Percentiles rank a stretch among this genome's conserved stretches.
phyloP scores from a whole-genome alignment of 371 early-diverging fungal genomes.

The Batkoa obscura region DNA sequence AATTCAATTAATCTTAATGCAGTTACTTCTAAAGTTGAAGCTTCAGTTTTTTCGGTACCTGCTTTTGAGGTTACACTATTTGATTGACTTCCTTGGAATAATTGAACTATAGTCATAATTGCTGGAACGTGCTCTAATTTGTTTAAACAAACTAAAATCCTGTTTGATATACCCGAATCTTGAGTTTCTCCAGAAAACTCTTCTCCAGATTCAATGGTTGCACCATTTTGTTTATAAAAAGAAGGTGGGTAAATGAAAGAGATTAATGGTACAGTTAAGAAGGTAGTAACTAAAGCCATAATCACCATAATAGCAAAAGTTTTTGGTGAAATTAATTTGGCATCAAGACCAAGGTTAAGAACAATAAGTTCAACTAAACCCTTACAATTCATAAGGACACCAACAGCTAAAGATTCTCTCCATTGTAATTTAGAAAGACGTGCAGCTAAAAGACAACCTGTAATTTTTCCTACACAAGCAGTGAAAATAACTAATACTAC shows the following conservation, averaged over 20 bases:
- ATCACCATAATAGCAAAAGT: conserved; percentile 78
- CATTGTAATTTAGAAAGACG: conserved; percentile 39
- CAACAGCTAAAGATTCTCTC: conserved; percentile 74
- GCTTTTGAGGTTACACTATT: neutral
- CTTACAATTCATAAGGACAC: conserved; percentile 89
- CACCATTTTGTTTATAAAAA: neutral
- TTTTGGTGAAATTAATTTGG: conserved; percentile 54
- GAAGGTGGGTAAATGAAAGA: conserved; percentile 28
- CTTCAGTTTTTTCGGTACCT: neutral
- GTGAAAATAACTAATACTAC: conserved; percentile 50
- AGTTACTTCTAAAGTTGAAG: conserved; percentile 12
- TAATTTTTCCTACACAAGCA: conserved; percentile 72
- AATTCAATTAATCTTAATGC: conserved; percentile 49
- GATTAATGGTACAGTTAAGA: conserved; percentile 48
- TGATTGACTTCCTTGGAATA: conserved; percentile 18
- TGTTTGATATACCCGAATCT: neutral
- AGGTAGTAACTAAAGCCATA: conserved; percentile 70
- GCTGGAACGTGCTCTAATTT: conserved; percentile 42
- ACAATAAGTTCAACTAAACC: conserved; percentile 83
- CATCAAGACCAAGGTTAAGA: conserved; percentile 73
- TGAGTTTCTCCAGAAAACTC: neutral
- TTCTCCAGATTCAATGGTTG: neutral
- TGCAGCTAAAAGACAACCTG: conserved; percentile 60
- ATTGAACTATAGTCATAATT: conserved; percentile 45
- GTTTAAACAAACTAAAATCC: conserved; percentile 37